A percentile compares a stretch with the other conserved stretches of the same genome.
Evolutionary conservation across 2,329 filamentous ascomycete genomes (phyloP).

Genomic region (Sporothrix globosa): DNA sequence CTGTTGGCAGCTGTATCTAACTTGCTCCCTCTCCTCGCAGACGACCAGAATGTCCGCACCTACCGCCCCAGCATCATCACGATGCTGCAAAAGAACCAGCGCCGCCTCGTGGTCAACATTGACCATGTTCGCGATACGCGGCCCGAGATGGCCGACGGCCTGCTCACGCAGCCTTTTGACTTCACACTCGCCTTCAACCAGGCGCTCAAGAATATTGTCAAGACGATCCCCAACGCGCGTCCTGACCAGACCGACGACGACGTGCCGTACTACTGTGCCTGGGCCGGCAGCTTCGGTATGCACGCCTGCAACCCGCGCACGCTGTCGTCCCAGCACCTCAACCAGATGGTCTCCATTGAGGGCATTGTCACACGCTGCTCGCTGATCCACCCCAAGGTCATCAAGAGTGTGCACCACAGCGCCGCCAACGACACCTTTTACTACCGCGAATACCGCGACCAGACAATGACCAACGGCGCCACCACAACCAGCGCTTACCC

Average conservation of each 20-base stretch:
- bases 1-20: constrained; percentile 37
- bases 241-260: constrained; percentile 77
- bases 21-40: constrained; percentile 40
- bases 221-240: constrained; percentile 74
- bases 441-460: constrained; percentile 88
- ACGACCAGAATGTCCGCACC: constrained; percentile 63
- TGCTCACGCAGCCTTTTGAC: constrained; percentile 86
- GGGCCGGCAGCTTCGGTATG: constrained; percentile 91
- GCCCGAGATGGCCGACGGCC: constrained; percentile 73
- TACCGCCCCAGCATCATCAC: constrained; percentile 87
- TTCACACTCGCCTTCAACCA: constrained; percentile 85
- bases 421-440: constrained; percentile 85
- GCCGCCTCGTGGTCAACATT: constrained; percentile 72
- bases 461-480: constrained; percentile 93
- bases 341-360: constrained; percentile 95
- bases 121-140: constrained; percentile 92
- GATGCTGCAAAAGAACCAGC: constrained; percentile 70
- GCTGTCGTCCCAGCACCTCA: constrained; percentile 83
- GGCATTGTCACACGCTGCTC: constrained; percentile 97
- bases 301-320: constrained; percentile 94
- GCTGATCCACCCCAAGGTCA: constrained; percentile 92
- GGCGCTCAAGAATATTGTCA: constrained; percentile 85
- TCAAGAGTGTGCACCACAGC: constrained; percentile 97
- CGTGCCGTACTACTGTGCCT: constrained; percentile 93
- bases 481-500: constrained; percentile 92